Evolutionary conservation across 805 yeast genomes (phyloP).

Genomic region (Barnettozyma siamensis): DNA sequence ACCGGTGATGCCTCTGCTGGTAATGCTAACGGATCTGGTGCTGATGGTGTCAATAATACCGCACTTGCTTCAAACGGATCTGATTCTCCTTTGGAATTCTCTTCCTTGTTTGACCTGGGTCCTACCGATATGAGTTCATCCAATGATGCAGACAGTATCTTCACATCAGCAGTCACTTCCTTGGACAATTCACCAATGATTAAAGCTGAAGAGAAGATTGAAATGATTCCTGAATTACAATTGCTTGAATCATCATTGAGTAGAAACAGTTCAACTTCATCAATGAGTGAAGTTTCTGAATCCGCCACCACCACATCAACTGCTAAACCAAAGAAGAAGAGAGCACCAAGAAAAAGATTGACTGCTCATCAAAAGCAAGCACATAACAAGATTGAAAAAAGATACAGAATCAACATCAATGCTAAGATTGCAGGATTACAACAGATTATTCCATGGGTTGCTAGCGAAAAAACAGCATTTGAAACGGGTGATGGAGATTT

Average conservation of each 20-base stretch:
- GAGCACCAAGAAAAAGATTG: slow-evolving; percentile 49
- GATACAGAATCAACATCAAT: slow-evolving; percentile 66
- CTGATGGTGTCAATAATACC: slow-evolving; percentile 6
- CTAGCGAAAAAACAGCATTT: slow-evolving; percentile 56
- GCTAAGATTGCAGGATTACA: slow-evolving; percentile 65
- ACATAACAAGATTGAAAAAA: slow-evolving; percentile 67
- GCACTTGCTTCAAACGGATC: slow-evolving; percentile 3
- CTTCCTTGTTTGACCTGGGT: slow-evolving; percentile 21
- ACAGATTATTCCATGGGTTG: slow-evolving; percentile 62
- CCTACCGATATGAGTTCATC: slow-evolving; percentile 10
- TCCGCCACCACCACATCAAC: slow-evolving; percentile 2
- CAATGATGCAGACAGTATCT: slow-evolving; percentile 10
- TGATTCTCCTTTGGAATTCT: slow-evolving; percentile 24
- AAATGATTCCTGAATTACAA: slow-evolving; percentile 11
- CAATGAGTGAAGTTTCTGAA: slow-evolving; percentile 9
- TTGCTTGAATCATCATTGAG: slow-evolving; percentile 3
- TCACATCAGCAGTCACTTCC: slow-evolving; percentile 23
- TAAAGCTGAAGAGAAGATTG: slow-evolving; percentile 21
- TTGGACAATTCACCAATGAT: slow-evolving; percentile 27
- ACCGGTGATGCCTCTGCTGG: slow-evolving; percentile 11
- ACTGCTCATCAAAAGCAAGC: slow-evolving; percentile 61
- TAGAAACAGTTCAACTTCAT: slow-evolving; percentile 12
- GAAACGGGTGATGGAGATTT: slow-evolving; percentile 32
- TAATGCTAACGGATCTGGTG: slow-evolving; percentile 4
- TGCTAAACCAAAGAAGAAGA: slow-evolving; percentile 33